Conservation (phyloP, 1,139 yeast genomes). For the Fermentozyma sake region DNA sequence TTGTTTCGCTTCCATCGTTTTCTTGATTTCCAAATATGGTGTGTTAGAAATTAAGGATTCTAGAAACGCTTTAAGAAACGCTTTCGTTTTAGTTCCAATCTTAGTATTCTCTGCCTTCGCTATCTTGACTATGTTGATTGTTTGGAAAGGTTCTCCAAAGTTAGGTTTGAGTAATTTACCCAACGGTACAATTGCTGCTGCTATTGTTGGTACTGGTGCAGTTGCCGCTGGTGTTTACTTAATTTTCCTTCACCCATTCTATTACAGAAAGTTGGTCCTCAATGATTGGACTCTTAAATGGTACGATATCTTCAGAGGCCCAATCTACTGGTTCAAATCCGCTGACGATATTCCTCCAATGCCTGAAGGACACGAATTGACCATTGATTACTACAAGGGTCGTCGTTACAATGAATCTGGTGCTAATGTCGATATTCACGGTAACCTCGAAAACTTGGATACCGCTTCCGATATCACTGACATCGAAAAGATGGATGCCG, state of each 20-base stretch:
- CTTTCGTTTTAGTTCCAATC: slow-evolving; percentile 53
- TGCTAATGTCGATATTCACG: slow-evolving; percentile 14
- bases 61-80: slow-evolving; percentile 44
- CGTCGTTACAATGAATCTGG: slow-evolving; percentile 39
- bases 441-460: slow-evolving; percentile 3
- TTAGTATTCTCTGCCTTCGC: slow-evolving; percentile 60
- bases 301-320: slow-evolving; percentile 57
- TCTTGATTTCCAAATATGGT: slow-evolving; percentile 53
- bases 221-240: slow-evolving; percentile 50
- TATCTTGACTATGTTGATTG: slow-evolving; percentile 56
- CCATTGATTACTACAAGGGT: slow-evolving; percentile 63
- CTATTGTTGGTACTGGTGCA: slow-evolving; percentile 61
- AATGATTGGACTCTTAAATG: slow-evolving; percentile 66
- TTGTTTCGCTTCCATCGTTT: slow-evolving; percentile 52
- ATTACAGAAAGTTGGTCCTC: slow-evolving; percentile 54
- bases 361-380: slow-evolving; percentile 53
- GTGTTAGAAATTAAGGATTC: slow-evolving; percentile 57
- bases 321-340: slow-evolving; percentile 50
- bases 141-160: slow-evolving; percentile 74
- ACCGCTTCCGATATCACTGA: slow-evolving; percentile 2
- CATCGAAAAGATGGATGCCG: slow-evolving; percentile 10
- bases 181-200: slow-evolving; percentile 46
- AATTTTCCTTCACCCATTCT: slow-evolving; percentile 57
- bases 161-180: slow-evolving; percentile 52
- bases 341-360: slow-evolving; percentile 61